Conservation (phyloP, 139 green algal species). For the Mesotaenium endlicherianum region DNA sequence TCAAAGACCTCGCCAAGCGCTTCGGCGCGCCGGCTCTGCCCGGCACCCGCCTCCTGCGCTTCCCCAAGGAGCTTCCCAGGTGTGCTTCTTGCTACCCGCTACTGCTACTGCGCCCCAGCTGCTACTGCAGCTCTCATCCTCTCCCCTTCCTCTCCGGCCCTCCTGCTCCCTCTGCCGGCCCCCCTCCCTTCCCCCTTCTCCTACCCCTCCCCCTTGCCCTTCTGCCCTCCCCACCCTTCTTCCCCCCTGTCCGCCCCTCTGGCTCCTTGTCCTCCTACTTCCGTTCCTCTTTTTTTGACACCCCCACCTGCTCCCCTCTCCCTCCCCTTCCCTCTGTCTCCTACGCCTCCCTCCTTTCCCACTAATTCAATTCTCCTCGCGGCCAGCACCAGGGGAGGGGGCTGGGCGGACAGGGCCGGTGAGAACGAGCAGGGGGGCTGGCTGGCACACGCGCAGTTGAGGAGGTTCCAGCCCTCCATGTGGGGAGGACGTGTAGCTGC, state of each 20-base stretch:
- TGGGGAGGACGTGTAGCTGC: too few species aligned
- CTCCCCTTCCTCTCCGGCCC: background rate
- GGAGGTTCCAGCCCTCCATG: too few species aligned
- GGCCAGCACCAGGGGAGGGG: too few species aligned
- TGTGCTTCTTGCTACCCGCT: background rate
- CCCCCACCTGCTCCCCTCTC: background rate
- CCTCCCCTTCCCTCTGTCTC: constrained; percentile 12
- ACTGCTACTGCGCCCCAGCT: background rate
- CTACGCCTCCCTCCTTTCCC: background rate
- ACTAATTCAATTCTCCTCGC: too few species aligned
- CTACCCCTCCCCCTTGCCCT: background rate
- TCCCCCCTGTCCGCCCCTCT: background rate
- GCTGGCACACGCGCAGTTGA: too few species aligned
- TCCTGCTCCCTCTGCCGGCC: background rate
- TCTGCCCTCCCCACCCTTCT: background rate
- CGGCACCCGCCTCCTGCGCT: background rate
- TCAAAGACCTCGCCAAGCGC: constrained; percentile 25
- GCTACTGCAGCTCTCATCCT: background rate
- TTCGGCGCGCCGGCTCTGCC: background rate
- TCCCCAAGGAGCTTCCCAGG: constrained; percentile 12
- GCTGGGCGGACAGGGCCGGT: too few species aligned
- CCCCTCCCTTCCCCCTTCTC: background rate
- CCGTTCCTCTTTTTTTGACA: too few species aligned
- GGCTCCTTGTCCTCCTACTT: background rate
- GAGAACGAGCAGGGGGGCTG: too few species aligned